phyloP scores from a whole-genome alignment of 805 yeast genomes.

The Candida yuanshanica region DNA sequence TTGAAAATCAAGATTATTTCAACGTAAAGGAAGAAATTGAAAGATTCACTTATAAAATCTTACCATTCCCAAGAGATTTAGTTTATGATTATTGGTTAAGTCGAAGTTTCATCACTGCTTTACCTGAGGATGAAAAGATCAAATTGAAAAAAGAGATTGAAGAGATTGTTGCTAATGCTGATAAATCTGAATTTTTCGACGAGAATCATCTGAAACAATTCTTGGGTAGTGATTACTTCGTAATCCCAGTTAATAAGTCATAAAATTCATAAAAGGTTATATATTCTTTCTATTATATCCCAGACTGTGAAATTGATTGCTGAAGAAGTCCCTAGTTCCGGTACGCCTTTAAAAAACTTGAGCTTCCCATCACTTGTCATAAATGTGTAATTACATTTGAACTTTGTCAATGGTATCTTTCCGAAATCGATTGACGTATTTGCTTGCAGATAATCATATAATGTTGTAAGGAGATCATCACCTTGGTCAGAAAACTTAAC shows the following conservation, averaged over 20 bases:
- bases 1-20: constrained; percentile 31
- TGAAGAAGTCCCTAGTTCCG: constrained; percentile 14
- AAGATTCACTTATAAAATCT: constrained; percentile 26
- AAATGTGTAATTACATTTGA: constrained; percentile 16
- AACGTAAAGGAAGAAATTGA: constrained; percentile 28
- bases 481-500: constrained; percentile 11
- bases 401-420: constrained; percentile 16
- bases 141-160: constrained; percentile 29
- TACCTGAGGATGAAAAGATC: constrained; percentile 32
- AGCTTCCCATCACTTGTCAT: constrained; percentile 20
- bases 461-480: constrained; percentile 11
- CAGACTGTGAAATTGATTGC: constrained; percentile 21
- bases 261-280: neutral
- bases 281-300: constrained; percentile 17
- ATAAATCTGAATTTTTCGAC: constrained; percentile 5
- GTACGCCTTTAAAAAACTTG: constrained; percentile 17
- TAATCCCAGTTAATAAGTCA: constrained; percentile 4
- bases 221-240: constrained; percentile 20
- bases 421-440: constrained; percentile 26
- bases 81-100: constrained; percentile 50
- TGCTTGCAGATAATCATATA: constrained; percentile 18
- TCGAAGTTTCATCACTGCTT: constrained; percentile 46
- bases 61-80: constrained; percentile 26
- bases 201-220: constrained; percentile 13
- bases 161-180: constrained; percentile 18